Evolutionary conservation across 2,329 filamentous ascomycete genomes (phyloP).

Genomic region (Fusarium veterinarium): DNA sequence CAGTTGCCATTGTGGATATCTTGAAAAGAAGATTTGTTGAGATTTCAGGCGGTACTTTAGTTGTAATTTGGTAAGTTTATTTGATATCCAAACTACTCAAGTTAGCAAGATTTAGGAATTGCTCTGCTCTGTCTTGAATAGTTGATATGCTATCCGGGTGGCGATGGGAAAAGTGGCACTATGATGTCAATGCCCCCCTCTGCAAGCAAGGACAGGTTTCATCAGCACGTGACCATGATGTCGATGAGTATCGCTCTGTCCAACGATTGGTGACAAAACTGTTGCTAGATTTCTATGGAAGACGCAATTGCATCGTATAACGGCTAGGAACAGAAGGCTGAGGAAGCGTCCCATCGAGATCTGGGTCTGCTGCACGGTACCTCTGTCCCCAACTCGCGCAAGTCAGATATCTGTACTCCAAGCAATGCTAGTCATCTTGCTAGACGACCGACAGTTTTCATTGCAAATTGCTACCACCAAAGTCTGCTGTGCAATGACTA

Average conservation of each 20-base stretch:
- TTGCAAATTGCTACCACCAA: not conserved
- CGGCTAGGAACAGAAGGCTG: accelerated
- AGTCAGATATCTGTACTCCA: not conserved
- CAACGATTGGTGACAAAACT: not conserved
- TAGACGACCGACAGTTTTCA: not conserved
- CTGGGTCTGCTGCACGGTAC: too few relatives aligned
- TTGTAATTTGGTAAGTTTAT: too few relatives aligned
- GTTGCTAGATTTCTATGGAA: not conserved
- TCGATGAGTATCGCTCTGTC: not conserved
- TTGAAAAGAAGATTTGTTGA: accelerated
- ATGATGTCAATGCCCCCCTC: not conserved
- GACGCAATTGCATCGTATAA: accelerated
- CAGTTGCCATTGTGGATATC: not conserved
- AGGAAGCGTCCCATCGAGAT: not conserved
- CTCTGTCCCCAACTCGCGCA: not conserved
- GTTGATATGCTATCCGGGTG: not conserved
- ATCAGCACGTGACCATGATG: not conserved
- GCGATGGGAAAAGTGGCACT: not conserved
- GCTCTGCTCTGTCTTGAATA: not conserved
- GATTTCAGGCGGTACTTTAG: not conserved
- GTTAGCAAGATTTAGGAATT: accelerated
- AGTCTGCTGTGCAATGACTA: not conserved
- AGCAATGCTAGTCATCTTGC: not conserved
- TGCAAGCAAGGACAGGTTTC: not conserved
- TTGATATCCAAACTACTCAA: too few relatives aligned